Percentiles rank a stretch among this genome's conserved stretches.
Conservation (phyloP, 495 filamentous ascomycete species). For the Aspergillus cristatus region DNA sequence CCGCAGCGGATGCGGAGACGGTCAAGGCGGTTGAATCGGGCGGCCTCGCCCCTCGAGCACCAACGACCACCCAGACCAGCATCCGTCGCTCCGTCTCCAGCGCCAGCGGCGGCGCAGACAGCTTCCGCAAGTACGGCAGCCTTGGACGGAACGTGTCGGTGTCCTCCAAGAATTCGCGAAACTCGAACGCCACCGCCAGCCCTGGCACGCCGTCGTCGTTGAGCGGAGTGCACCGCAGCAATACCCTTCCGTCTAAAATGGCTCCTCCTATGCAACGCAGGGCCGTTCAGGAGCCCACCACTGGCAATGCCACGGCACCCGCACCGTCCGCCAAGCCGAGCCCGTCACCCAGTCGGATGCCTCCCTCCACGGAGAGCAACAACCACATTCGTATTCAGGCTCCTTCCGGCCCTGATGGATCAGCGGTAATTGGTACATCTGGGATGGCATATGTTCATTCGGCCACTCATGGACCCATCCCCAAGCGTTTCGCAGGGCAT, state of each 20-base stretch:
- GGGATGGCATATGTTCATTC: constrained; percentile 23
- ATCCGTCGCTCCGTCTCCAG: constrained; percentile 72
- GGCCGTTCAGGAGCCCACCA: constrained; percentile 35
- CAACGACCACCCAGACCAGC: constrained; percentile 40
- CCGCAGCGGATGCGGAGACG: constrained; percentile 78
- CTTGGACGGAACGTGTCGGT: constrained; percentile 80
- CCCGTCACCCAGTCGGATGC: constrained; percentile 26
- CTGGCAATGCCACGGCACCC: constrained; percentile 21
- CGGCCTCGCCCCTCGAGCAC: constrained; percentile 43
- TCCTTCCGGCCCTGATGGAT: constrained; percentile 1
- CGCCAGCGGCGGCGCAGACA: constrained; percentile 79
- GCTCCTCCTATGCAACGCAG: constrained; percentile 61
- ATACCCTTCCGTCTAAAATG: constrained; percentile 90
- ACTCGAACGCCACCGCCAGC: constrained; percentile 59
- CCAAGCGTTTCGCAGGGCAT: constrained; percentile 13
- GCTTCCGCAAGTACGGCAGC: constrained; percentile 61
- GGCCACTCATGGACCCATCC: constrained; percentile 28
- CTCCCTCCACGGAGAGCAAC: constrained; percentile 19
- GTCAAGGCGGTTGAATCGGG: constrained; percentile 73
- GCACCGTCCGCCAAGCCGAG: constrained; percentile 25
- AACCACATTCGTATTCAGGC: background rate
- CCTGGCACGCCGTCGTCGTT: constrained; percentile 59
- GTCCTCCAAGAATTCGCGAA: constrained; percentile 58
- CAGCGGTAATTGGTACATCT: constrained; percentile 4
- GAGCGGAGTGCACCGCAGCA: constrained; percentile 67